These are phyloP conservation scores for Fusarium albidum DNA, from an alignment of 2,329 filamentous ascomycete genomes.

Conservation along the genomic window DNA sequence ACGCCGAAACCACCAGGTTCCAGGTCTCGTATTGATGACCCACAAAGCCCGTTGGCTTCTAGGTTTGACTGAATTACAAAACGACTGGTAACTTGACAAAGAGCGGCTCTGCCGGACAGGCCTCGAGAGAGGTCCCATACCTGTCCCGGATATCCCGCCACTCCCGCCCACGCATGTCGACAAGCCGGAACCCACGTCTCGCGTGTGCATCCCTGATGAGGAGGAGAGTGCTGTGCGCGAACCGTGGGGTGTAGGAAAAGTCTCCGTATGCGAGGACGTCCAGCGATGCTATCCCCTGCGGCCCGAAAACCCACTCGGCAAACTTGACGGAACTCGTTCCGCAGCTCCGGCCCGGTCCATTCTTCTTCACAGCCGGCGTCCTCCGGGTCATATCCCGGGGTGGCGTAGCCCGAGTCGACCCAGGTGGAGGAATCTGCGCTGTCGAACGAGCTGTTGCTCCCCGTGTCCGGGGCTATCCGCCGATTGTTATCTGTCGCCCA, in stretches of 20 bases:
- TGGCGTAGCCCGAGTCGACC: background rate
- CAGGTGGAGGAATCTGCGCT: background rate
- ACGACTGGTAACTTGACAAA: no score
- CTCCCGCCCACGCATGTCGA: background rate
- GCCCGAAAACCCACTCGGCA: conserved; percentile 7
- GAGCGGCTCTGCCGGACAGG: background rate
- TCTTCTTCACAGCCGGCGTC: background rate
- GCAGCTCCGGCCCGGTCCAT: background rate
- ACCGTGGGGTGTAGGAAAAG: background rate
- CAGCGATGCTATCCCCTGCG: conserved; percentile 1
- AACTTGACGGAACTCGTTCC: background rate
- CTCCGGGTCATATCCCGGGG: background rate
- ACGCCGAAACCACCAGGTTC: no score
- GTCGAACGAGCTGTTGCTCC: background rate
- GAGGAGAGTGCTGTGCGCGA: background rate
- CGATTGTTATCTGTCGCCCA: conserved; percentile 1
- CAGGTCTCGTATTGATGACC: no score
- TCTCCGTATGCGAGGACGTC: conserved; percentile 10
- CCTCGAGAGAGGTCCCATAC: background rate
- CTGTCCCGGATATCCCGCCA: background rate
- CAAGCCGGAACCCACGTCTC: background rate
- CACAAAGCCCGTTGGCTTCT: no score
- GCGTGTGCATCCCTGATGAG: background rate
- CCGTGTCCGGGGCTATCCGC: background rate
- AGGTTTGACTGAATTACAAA: no score